Evolutionary conservation across 2,329 filamentous ascomycete genomes (phyloP).

Genomic region (Esteya vermicola): DNA sequence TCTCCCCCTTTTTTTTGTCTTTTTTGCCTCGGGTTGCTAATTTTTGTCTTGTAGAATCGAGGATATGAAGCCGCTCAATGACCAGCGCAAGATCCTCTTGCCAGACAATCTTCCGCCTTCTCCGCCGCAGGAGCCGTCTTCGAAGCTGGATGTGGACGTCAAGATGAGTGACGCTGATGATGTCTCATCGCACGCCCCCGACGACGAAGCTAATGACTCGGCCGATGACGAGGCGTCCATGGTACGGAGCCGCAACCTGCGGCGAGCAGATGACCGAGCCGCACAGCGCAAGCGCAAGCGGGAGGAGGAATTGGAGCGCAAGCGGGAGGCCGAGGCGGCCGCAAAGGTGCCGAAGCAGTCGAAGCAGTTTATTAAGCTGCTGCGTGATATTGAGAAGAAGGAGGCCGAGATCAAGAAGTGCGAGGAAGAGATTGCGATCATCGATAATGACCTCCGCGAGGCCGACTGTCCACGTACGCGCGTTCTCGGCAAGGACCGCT

Average conservation of each 20-base stretch:
- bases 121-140: slow-evolving; percentile 36
- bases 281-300: slow-evolving; percentile 67
- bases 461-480: slow-evolving; percentile 85
- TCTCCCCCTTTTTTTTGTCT: too few relatives aligned
- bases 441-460: slow-evolving; percentile 87
- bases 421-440: slow-evolving; percentile 70
- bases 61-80: slow-evolving; percentile 55
- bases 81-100: slow-evolving; percentile 57
- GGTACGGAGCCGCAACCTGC: slow-evolving; percentile 38
- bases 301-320: slow-evolving; percentile 52
- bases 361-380: slow-evolving; percentile 74
- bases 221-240: slow-evolving; percentile 49
- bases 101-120: slow-evolving; percentile 59
- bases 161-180: slow-evolving; percentile 53
- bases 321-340: slow-evolving; percentile 49
- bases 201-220: slow-evolving; percentile 50
- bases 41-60: slow-evolving; percentile 40
- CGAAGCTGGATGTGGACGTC: slow-evolving; percentile 38
- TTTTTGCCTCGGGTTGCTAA: not conserved
- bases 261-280: slow-evolving; percentile 52
- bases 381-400: slow-evolving; percentile 82
- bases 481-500: slow-evolving; percentile 83
- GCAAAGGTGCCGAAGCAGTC: slow-evolving; percentile 62
- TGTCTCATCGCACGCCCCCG: slow-evolving; percentile 35
- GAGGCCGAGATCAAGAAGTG: slow-evolving; percentile 66